Conservation (phyloP, 2,329 filamentous ascomycete genomes). For the Hypoxylon rubiginosum region DNA sequence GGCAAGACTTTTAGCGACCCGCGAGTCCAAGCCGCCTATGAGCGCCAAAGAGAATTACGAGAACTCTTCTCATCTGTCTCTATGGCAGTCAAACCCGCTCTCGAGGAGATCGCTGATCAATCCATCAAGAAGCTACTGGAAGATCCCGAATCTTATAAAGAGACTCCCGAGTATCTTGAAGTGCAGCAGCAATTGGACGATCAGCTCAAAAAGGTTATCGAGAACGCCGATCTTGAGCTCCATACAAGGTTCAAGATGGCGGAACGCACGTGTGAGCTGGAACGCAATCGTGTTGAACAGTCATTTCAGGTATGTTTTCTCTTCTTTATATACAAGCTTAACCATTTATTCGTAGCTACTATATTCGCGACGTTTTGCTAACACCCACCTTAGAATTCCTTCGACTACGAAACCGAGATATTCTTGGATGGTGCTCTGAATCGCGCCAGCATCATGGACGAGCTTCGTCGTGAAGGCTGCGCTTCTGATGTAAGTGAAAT, state of each 20-base stretch:
- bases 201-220: constrained; percentile 53
- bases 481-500: constrained; percentile 46
- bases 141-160: constrained; percentile 65
- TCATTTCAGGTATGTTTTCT: constrained; percentile 55
- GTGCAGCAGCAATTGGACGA: constrained; percentile 66
- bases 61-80: constrained; percentile 74
- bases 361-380: constrained; percentile 35
- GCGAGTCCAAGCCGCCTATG: constrained; percentile 69
- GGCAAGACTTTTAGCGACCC: constrained; percentile 69
- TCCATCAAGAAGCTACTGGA: constrained; percentile 69
- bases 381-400: constrained; percentile 46
- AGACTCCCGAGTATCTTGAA: constrained; percentile 65
- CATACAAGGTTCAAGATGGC: constrained; percentile 51
- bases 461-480: constrained; percentile 47
- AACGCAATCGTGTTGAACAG: constrained; percentile 57
- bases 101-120: constrained; percentile 75
- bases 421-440: constrained; percentile 50
- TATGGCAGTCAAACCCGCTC: constrained; percentile 72
- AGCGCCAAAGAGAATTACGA: constrained; percentile 76
- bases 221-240: constrained; percentile 51
- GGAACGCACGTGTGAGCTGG: constrained; percentile 52
- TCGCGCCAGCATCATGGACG: constrained; percentile 45
- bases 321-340: constrained; percentile 43
- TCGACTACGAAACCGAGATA: constrained; percentile 48
- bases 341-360: constrained; percentile 14